phyloP scores from a whole-genome alignment of 1,284 basidiomycete genomes.

The Trichosporon sp. region DNA sequence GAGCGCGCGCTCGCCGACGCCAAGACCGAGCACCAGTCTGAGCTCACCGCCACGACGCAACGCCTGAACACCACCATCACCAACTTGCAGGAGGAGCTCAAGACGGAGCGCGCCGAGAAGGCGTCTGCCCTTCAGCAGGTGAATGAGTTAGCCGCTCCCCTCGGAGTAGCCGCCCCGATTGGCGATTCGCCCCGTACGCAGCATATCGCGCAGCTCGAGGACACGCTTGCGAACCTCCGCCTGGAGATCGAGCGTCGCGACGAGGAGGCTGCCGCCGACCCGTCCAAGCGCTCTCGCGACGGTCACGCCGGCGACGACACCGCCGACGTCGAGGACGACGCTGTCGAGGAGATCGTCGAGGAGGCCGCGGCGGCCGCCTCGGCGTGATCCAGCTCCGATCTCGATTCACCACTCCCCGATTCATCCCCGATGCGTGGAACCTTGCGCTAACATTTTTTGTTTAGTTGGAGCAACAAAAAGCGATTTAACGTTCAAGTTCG shows the following conservation, averaged over 20 bases:
- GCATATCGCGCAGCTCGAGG: constrained; percentile 28
- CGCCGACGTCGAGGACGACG: neutral
- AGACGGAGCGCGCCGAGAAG: constrained; percentile 24
- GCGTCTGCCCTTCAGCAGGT: constrained; percentile 22
- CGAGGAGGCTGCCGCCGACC: constrained; percentile 18
- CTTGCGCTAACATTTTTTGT: constrained; percentile 1
- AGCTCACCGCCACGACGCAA: constrained; percentile 11
- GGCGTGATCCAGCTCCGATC: neutral
- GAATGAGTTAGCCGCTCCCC: constrained; percentile 10
- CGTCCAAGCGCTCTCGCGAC: neutral
- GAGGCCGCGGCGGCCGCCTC: neutral
- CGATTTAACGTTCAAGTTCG: constrained; percentile 24
- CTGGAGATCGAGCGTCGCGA: constrained; percentile 25
- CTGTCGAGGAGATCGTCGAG: constrained; percentile 1
- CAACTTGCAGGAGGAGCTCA: constrained; percentile 64
- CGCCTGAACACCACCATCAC: neutral
- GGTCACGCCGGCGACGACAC: neutral
- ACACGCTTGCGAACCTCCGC: constrained; percentile 24
- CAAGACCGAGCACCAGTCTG: constrained; percentile 21
- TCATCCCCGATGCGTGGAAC: neutral
- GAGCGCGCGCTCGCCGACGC: constrained; percentile 33
- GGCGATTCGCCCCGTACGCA: constrained; percentile 19
- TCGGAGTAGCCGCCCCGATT: neutral
- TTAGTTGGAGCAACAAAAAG: constrained; percentile 12
- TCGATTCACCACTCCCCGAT: neutral